Conservation (phyloP, 805 yeast species). For the Candida hungchunana region DNA sequence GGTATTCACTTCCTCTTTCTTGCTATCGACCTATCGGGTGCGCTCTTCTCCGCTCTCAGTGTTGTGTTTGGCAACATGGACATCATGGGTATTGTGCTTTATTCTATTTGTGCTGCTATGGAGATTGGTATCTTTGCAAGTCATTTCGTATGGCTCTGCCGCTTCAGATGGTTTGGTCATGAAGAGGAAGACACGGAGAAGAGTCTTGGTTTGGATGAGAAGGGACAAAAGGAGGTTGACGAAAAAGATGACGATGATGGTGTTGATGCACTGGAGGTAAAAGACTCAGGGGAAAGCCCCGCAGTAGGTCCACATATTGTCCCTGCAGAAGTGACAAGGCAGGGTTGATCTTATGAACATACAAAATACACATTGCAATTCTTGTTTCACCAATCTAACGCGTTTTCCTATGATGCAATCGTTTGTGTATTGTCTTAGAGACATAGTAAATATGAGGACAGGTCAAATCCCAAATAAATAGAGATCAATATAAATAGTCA, state of each 20-base stretch:
- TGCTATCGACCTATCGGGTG: conserved; percentile 75
- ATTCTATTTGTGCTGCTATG: conserved; percentile 57
- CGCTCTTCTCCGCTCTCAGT: conserved; percentile 69
- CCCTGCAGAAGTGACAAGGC: no score
- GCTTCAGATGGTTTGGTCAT: conserved; percentile 30
- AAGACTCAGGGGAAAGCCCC: no score
- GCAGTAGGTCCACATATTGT: no score
- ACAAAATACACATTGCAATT: no score
- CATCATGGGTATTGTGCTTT: conserved; percentile 64
- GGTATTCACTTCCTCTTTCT: conserved; percentile 86
- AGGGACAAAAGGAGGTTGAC: neutral
- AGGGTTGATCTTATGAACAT: no score
- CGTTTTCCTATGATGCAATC: no score
- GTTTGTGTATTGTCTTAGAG: no score
- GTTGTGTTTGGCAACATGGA: conserved; percentile 57
- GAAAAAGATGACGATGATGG: neutral
- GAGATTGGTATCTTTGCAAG: conserved; percentile 68
- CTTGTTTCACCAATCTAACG: no score
- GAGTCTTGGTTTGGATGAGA: conserved; percentile 1
- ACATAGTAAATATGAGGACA: neutral
- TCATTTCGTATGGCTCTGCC: conserved; percentile 56
- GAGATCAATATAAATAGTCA: conserved; percentile 1
- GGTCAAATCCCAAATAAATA: conserved; percentile 1
- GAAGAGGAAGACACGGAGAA: conserved; percentile 13
- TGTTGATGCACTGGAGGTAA: neutral